phyloP scores from a whole-genome alignment of 2,329 filamentous ascomycete genomes.

The Neurospora crassa region DNA sequence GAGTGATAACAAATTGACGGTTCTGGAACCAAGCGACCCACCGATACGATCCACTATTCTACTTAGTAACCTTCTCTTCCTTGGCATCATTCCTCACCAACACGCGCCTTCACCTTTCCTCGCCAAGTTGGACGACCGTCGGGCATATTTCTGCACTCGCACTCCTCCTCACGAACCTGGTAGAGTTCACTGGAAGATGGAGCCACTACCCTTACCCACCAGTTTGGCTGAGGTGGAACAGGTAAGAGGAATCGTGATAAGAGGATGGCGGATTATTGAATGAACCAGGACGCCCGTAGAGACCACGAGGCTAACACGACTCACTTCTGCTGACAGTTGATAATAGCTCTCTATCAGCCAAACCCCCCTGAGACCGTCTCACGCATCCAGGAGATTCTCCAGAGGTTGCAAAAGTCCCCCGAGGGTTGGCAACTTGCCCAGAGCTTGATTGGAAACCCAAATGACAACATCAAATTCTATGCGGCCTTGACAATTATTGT shows the following conservation, averaged over 20 bases:
- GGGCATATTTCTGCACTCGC: neutral
- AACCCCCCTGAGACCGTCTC: constrained; percentile 38
- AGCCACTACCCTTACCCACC: constrained; percentile 23
- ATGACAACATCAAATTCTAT: constrained; percentile 79
- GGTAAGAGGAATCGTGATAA: constrained; percentile 16
- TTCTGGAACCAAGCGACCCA: neutral
- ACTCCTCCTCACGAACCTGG: neutral
- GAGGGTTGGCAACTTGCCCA: constrained; percentile 83
- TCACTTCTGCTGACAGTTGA: constrained; percentile 26
- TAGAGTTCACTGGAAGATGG: constrained; percentile 11
- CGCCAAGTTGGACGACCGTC: neutral
- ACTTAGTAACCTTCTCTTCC: neutral
- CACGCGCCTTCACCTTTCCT: neutral
- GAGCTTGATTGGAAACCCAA: constrained; percentile 56
- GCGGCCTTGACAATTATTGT: constrained; percentile 87
- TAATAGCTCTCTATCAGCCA: constrained; percentile 44
- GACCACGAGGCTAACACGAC: constrained; percentile 2
- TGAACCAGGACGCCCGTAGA: neutral
- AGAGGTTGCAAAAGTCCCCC: constrained; percentile 66
- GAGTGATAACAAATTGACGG: neutral
- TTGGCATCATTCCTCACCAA: neutral
- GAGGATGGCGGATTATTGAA: neutral
- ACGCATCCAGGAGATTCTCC: constrained; percentile 61
- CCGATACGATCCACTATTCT: neutral
- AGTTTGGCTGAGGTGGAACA: constrained; percentile 26